A percentile compares a stretch with the other conserved stretches of the same genome.
These are phyloP conservation scores for Larix sibirica DNA, from an alignment of 83 land plant species.

Conservation along the genomic window DNA sequence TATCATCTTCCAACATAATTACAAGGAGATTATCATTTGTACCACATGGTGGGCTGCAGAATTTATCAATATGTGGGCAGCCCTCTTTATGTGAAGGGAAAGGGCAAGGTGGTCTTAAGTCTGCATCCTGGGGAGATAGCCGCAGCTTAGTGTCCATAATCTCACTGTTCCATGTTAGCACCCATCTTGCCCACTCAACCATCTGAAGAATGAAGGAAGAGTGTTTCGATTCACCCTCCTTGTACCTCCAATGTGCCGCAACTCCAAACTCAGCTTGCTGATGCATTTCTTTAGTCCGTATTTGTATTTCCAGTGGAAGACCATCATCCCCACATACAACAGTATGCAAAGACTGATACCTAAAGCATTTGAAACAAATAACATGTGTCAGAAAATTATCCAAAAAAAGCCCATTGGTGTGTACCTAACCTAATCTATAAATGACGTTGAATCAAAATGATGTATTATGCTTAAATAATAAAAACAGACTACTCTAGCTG, in stretches of 20 bases:
- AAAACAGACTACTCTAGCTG: not conserved
- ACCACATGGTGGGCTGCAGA: constrained; percentile 29
- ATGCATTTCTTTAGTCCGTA: constrained; percentile 93
- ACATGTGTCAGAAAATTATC: constrained; percentile 10
- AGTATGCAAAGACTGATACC: constrained; percentile 94
- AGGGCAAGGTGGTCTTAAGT: constrained; percentile 64
- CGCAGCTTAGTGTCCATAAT: constrained; percentile 63
- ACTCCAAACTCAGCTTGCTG: constrained; percentile 92
- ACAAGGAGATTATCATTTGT: constrained; percentile 84
- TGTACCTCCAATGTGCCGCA: constrained; percentile 99
- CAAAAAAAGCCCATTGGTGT: not conserved
- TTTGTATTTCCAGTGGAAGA: constrained; percentile 91
- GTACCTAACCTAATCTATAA: too few relatives aligned
- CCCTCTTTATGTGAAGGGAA: constrained; percentile 77
- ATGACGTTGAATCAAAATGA: not conserved
- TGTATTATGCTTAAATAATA: not conserved
- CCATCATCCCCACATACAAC: constrained; percentile 81
- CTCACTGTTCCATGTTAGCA: constrained; percentile 87
- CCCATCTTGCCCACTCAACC: constrained; percentile 99
- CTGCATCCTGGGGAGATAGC: constrained; percentile 39
- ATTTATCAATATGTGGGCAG: constrained; percentile 51
- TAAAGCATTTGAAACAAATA: constrained; percentile 20
- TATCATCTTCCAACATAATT: constrained; percentile 80
- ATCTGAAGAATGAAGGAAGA: constrained; percentile 75
- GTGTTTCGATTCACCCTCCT: constrained; percentile 77